Evolutionary conservation across 805 yeast species (phyloP).

Genomic region (Ogataea angusta): DNA sequence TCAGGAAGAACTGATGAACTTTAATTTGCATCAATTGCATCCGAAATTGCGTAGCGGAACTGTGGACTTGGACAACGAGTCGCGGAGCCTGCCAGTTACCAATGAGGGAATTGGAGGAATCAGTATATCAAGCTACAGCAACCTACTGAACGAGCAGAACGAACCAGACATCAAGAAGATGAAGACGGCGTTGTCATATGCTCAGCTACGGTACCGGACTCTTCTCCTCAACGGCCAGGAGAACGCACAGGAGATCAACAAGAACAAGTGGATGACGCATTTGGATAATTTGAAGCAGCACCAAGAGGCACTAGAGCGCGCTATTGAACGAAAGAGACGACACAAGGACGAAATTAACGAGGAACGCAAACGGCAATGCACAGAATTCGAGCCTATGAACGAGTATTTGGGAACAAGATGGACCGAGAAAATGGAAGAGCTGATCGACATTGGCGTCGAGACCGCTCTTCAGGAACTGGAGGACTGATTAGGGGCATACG

Average conservation of each 20-base stretch:
- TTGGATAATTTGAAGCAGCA: conserved; percentile 34
- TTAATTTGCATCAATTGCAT: conserved; percentile 14
- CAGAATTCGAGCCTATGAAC: conserved; percentile 41
- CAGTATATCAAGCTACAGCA: conserved; percentile 19
- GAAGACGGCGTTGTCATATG: conserved; percentile 40
- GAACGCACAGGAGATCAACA: conserved; percentile 11
- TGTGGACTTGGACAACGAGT: background rate
- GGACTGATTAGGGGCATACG: background rate
- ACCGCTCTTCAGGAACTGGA: conserved; percentile 25
- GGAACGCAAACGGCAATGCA: conserved; percentile 42
- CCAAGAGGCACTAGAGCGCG: conserved; percentile 27
- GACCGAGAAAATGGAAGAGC: conserved; percentile 44
- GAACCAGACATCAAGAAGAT: conserved; percentile 23
- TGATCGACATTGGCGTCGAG: conserved; percentile 38
- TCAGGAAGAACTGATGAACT: conserved; percentile 20
- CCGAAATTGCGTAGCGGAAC: conserved; percentile 7
- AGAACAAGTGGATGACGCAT: conserved; percentile 37
- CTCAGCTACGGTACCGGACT: conserved; percentile 39
- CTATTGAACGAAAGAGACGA: conserved; percentile 36
- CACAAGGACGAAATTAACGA: conserved; percentile 41
- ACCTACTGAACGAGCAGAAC: conserved; percentile 13
- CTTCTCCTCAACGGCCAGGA: conserved; percentile 30
- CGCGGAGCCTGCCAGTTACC: conserved; percentile 4
- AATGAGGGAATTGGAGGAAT: conserved; percentile 16
- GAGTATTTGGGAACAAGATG: conserved; percentile 47